phyloP scores from a whole-genome alignment of 2,329 filamentous ascomycete genomes.

The Madurella mycetomatis region DNA sequence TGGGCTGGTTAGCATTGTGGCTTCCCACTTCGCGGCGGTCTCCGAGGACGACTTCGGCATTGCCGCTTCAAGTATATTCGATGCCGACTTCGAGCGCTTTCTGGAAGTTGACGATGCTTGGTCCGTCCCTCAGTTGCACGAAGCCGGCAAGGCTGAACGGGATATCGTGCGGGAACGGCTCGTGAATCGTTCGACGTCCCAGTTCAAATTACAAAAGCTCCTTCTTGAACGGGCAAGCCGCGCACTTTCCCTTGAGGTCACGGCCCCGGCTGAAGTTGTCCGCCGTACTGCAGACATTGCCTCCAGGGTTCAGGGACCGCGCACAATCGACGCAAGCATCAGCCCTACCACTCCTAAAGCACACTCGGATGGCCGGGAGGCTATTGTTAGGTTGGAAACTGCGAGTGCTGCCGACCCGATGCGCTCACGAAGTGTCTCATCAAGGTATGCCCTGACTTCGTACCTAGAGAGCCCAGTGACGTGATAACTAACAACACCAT shows the following conservation, averaged over 20 bases:
- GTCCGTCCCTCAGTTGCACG: constrained; percentile 5
- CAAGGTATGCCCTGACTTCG: neutral
- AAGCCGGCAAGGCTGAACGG: constrained; percentile 1
- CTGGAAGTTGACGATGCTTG: constrained; percentile 5
- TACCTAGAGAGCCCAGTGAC: no score
- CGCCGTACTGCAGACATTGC: neutral
- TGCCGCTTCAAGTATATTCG: neutral
- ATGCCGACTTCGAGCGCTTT: neutral
- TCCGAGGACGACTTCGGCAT: constrained; percentile 18
- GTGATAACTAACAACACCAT: neutral
- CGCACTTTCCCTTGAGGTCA: neutral
- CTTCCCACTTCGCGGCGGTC: neutral
- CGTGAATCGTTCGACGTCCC: neutral
- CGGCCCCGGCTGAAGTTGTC: neutral
- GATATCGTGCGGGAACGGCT: neutral
- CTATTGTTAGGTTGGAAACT: neutral
- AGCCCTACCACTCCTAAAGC: no score
- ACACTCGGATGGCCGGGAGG: neutral
- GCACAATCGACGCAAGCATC: no score
- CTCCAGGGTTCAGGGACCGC: no score
- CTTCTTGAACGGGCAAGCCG: constrained; percentile 5
- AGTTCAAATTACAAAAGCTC: neutral
- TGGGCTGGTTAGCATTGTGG: neutral
- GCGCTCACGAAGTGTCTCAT: constrained; percentile 4
- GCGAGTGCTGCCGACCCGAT: neutral